Conservation (phyloP, 495 filamentous ascomycete genomes). For the Saxophila tyrrhenica region DNA sequence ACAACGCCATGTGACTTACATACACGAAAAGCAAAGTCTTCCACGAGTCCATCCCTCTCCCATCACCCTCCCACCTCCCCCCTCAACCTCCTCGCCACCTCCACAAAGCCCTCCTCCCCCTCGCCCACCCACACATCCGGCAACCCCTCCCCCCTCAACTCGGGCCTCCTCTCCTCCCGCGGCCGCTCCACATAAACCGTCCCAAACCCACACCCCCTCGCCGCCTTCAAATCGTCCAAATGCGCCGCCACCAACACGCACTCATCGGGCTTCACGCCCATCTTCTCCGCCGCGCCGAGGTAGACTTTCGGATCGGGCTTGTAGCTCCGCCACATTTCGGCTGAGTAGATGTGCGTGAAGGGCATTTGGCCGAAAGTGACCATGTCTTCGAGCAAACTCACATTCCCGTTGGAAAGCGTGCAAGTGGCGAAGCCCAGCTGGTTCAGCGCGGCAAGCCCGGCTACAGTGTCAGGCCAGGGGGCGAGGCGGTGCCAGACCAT, state of each 20-base stretch:
- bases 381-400: constrained; percentile 54
- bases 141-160: constrained; percentile 39
- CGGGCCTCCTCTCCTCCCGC: constrained; percentile 48
- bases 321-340: constrained; percentile 64
- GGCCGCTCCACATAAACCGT: constrained; percentile 66
- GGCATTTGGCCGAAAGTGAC: constrained; percentile 42
- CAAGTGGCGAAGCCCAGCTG: constrained; percentile 40
- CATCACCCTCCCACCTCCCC: not conserved
- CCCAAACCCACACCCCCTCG: constrained; percentile 49
- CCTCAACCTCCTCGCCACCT: not conserved
- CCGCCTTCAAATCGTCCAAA: constrained; percentile 54
- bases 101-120: constrained; percentile 6
- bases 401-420: constrained; percentile 68
- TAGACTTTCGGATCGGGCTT: constrained; percentile 64
- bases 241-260: constrained; percentile 76
- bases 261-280: constrained; percentile 47
- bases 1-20: too few species aligned
- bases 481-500: constrained; percentile 59
- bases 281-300: constrained; percentile 47
- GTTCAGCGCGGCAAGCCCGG: constrained; percentile 46
- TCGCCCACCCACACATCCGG: constrained; percentile 31
- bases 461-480: constrained; percentile 55
- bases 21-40: too few species aligned
- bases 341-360: constrained; percentile 50
- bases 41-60: too few species aligned